phyloP scores from a whole-genome alignment of 2,329 filamentous ascomycete genomes.

The Byssothecium circinans region DNA sequence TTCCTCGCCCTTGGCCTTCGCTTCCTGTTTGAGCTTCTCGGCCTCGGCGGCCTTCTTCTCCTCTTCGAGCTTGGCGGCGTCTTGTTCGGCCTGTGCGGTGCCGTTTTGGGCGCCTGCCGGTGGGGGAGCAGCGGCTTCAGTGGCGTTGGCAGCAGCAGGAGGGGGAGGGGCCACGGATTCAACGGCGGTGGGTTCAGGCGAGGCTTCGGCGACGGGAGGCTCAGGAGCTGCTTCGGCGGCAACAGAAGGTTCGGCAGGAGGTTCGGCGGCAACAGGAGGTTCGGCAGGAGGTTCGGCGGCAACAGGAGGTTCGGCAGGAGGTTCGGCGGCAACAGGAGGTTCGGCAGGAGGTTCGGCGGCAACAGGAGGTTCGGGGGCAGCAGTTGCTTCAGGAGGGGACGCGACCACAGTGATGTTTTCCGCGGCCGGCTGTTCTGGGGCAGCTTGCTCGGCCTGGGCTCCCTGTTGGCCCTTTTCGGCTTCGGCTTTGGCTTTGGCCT shows the following conservation, averaged over 20 bases:
- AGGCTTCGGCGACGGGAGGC: too few relatives aligned
- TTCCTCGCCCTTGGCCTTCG: slow-evolving; percentile 5
- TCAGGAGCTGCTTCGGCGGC: too few relatives aligned
- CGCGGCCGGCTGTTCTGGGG: background rate
- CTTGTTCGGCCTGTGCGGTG: background rate
- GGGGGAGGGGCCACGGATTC: too few relatives aligned
- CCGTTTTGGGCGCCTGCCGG: slow-evolving; percentile 6
- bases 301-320: too few relatives aligned
- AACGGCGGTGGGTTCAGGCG: too few relatives aligned
- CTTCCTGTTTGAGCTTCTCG: slow-evolving; percentile 2
- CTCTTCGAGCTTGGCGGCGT: background rate
- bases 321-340: too few relatives aligned
- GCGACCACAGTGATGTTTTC: slow-evolving; percentile 3
- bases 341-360: too few relatives aligned
- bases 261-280: too few relatives aligned
- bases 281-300: too few relatives aligned
- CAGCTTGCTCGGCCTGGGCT: slow-evolving; percentile 4
- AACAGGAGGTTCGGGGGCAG: too few relatives aligned
- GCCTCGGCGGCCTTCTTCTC: slow-evolving; percentile 5
- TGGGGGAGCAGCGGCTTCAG: background rate
- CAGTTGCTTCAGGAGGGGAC: too few relatives aligned
- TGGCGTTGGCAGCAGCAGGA: background rate
- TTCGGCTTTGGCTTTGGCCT: slow-evolving; percentile 17
- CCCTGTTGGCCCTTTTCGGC: background rate
- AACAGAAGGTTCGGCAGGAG: too few relatives aligned